phyloP scores from a whole-genome alignment of 805 yeast species.

The Cephaloascus fragrans region DNA sequence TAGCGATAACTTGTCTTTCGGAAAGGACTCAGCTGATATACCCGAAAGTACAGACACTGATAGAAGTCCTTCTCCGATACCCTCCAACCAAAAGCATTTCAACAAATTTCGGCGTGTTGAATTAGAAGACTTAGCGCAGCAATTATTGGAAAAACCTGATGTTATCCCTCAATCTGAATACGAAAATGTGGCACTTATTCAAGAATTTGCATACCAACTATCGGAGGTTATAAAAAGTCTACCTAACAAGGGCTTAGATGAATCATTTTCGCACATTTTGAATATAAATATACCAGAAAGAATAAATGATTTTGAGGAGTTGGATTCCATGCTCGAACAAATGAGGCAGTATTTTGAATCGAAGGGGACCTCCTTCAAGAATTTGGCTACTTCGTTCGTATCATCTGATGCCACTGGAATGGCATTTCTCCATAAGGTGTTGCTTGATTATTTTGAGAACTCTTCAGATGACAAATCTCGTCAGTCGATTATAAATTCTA shows the following conservation, averaged over 20 bases:
- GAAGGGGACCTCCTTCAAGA: slow-evolving; percentile 7
- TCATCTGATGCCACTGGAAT: neutral
- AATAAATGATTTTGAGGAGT: slow-evolving; percentile 13
- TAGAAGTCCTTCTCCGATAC: slow-evolving; percentile 1
- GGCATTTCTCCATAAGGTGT: neutral
- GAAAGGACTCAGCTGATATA: neutral
- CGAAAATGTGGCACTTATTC: slow-evolving; percentile 9
- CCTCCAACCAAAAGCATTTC: slow-evolving; percentile 7
- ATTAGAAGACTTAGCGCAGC: slow-evolving; percentile 1
- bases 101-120: slow-evolving; percentile 10
- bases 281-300: neutral
- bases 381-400: slow-evolving; percentile 4
- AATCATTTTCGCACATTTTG: slow-evolving; percentile 5
- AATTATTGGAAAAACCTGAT: neutral
- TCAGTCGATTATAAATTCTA: slow-evolving; percentile 3
- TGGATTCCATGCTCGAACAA: slow-evolving; percentile 24
- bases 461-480: neutral
- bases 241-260: slow-evolving; percentile 3
- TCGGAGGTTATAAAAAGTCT: slow-evolving; percentile 6
- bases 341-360: slow-evolving; percentile 11
- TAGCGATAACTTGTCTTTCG: slow-evolving; percentile 1
- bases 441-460: neutral
- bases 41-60: slow-evolving; percentile 1
- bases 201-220: slow-evolving; percentile 12
- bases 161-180: neutral